Evolutionary conservation across 2,329 filamentous ascomycete species (phyloP).

Genomic region (Fusarium proliferatum): DNA sequence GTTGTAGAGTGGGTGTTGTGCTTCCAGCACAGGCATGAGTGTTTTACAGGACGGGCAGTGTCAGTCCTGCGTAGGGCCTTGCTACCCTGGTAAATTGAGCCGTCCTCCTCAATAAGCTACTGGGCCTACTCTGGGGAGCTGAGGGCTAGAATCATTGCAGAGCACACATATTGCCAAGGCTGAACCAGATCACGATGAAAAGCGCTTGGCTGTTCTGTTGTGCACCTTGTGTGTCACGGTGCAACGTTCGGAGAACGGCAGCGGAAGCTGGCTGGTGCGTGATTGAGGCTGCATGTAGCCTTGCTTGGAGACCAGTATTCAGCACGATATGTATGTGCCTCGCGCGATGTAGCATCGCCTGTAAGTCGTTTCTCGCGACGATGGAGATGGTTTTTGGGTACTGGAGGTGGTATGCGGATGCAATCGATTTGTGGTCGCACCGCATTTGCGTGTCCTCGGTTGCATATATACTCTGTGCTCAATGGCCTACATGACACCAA

Average conservation of each 20-base stretch:
- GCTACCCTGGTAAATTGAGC: neutral
- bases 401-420: neutral
- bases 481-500: neutral
- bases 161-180: conserved; percentile 1
- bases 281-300: conserved; percentile 21
- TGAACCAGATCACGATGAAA: conserved; percentile 31
- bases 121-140: neutral
- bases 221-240: conserved; percentile 15
- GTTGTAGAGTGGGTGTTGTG: conserved; percentile 21
- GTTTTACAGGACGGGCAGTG: neutral
- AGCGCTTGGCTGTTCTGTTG: conserved; percentile 18
- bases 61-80: neutral
- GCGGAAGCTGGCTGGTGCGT: conserved; percentile 19
- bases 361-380: conserved; percentile 2
- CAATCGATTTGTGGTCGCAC: conserved; percentile 17
- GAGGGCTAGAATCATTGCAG: conserved; percentile 9
- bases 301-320: conserved; percentile 9
- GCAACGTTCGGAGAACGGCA: conserved; percentile 35
- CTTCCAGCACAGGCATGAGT: conserved; percentile 17
- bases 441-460: conserved; percentile 5
- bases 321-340: conserved; percentile 4
- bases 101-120: neutral
- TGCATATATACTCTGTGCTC: conserved; percentile 12
- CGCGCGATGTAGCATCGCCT: conserved; percentile 13
- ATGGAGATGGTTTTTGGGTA: neutral